Percentiles rank a stretch among this genome's conserved stretches.
Conservation (phyloP, 805 yeast species). For the Schizosaccharomyces octosporus region DNA sequence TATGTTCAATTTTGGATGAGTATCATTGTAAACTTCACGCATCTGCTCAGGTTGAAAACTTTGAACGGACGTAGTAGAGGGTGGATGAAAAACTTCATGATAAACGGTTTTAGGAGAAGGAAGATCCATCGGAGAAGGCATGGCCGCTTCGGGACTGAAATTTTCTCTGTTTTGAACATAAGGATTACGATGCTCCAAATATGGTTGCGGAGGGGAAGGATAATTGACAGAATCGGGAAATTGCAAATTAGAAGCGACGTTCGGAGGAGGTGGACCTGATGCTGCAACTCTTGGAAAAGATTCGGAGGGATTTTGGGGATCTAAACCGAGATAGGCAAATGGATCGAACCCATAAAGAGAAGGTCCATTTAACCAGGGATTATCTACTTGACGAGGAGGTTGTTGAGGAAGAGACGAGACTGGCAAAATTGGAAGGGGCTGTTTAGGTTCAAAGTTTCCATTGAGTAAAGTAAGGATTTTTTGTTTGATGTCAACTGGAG, state of each 20-base stretch:
- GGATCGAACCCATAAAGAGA: not conserved
- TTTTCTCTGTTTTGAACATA: not conserved
- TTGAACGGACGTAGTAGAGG: not conserved
- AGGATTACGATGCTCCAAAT: not conserved
- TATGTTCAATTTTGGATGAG: too few relatives aligned
- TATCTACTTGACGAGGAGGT: not conserved
- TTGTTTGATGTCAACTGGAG: not conserved
- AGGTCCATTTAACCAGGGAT: not conserved
- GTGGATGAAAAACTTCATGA: constrained; percentile 1
- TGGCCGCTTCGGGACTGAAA: not conserved
- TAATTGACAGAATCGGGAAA: not conserved
- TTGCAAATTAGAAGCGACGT: not conserved
- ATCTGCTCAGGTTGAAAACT: too few relatives aligned
- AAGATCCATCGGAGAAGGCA: not conserved
- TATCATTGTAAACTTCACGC: too few relatives aligned
- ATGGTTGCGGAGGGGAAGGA: not conserved
- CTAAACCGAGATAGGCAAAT: not conserved
- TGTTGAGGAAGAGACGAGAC: not conserved
- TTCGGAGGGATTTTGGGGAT: not conserved
- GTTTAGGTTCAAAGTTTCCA: not conserved
- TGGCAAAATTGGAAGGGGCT: not conserved
- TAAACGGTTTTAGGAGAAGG: constrained; percentile 1
- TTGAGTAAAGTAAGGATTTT: not conserved
- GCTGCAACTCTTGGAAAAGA: not conserved
- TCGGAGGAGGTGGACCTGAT: not conserved